Evolutionary conservation across 768 basidiomycete genomes (phyloP).

Genomic region (Termitomyces bulborhizus): DNA sequence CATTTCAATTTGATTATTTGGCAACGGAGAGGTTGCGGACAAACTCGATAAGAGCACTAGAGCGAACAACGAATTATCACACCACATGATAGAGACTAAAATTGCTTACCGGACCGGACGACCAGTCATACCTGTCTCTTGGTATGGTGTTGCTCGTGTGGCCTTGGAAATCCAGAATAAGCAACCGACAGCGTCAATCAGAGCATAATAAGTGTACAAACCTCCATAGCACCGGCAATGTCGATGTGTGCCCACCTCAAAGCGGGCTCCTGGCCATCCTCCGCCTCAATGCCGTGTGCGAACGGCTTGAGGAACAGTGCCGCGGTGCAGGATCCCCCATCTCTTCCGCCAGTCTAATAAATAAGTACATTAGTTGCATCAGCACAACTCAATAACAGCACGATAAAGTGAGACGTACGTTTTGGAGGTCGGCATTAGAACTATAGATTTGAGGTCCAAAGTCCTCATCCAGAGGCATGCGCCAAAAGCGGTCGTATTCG

Average conservation of each 20-base stretch:
- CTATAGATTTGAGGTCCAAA: conserved; percentile 71
- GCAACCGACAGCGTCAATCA: not conserved
- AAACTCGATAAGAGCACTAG: conserved; percentile 35
- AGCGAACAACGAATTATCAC: not conserved
- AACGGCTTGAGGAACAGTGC: conserved; percentile 85
- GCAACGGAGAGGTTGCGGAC: conserved; percentile 26
- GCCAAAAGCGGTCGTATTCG: conserved; percentile 84
- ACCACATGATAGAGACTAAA: not conserved
- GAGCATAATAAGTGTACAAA: conserved; percentile 18
- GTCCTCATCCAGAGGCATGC: conserved; percentile 83
- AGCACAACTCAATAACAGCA: not conserved
- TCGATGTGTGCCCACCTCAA: conserved; percentile 87
- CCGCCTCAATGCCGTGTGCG: conserved; percentile 65
- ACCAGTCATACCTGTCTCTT: conserved; percentile 74
- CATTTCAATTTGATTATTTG: conserved; percentile 9
- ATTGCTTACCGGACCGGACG: conserved; percentile 63
- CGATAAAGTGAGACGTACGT: conserved; percentile 33
- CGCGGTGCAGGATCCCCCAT: conserved; percentile 73
- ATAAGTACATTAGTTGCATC: not conserved
- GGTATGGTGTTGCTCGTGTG: conserved; percentile 51
- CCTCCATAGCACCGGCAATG: conserved; percentile 77
- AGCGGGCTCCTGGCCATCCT: conserved; percentile 44
- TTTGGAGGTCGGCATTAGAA: conserved; percentile 79
- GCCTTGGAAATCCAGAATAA: conserved; percentile 25
- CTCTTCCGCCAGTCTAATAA: conserved; percentile 59